Evolutionary conservation across 345 rosid species (phyloP), one percentile per base, ranked within the genome.

Genomic region (Gynandropsis gynandra): DNA sequence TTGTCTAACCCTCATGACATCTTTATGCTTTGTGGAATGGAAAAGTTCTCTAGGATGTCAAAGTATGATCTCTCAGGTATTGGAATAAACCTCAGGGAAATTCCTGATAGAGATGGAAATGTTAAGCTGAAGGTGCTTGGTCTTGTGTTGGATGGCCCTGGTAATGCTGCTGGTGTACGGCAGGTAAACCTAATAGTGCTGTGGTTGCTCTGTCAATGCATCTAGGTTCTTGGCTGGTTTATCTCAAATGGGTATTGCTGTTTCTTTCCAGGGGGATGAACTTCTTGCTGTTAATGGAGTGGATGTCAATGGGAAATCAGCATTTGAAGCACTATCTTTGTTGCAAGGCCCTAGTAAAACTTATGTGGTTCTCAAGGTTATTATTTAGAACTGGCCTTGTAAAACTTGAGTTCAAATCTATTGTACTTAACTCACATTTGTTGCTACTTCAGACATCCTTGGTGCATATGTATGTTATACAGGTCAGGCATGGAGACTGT

Each of bases 1-100:
- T 17, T 41, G n/a, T 58, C 17, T 46, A 71, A 71, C 40, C 66
- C 53, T 45, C 50, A 34, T 73, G 73, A 39, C 43, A 51, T 67
- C 8, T 66, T 39, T 64, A 43, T 10, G 54, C 56, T 51, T 67
- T 71, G 54, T 68, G 17, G 39, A 39, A 53, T 53, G 64, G 62
- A 61, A 62, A 81, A 89, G 97, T 89, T 89, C 64, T 77, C 98
- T 61, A 90, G 78, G 87, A 86, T 90, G 96, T 95, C 85, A 9
- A 80, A 92, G 71, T 90, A 86, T 72, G 96, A 90, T 68, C 78
- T 90, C 59, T 75, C 79, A 21, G 98, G 98, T 62, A 74, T 90
- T 59, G 98, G 98, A 51, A 67, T 90, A 49, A 87, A 90, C 84
- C 79, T 90, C 61, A 75, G 88, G 83, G 98, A 90, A 69, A 71